Conservation (phyloP, 2,329 filamentous ascomycete species). For the Pseudogymnoascus sp. region DNA sequence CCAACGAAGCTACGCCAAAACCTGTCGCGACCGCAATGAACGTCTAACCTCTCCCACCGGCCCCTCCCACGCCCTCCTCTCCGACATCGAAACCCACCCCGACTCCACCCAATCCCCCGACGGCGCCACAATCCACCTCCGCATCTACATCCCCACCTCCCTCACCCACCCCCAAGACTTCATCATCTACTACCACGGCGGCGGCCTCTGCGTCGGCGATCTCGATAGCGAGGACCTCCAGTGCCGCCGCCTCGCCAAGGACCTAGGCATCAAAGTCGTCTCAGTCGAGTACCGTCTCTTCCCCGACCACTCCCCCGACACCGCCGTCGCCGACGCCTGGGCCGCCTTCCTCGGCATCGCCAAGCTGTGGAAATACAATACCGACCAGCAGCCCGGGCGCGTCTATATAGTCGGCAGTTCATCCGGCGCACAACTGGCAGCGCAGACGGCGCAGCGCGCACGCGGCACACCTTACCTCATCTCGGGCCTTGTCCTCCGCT, state of each 20-base stretch:
- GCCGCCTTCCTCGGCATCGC: conserved; percentile 21
- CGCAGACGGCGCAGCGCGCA: conserved; percentile 34
- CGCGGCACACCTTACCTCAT: conserved; percentile 21
- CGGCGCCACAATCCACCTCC: conserved; percentile 15
- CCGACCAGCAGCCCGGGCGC: conserved; percentile 24
- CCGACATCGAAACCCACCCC: conserved; percentile 26
- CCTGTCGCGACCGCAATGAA: conserved; percentile 34
- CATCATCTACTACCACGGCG: conserved; percentile 43
- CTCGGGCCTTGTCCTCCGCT: conserved; percentile 39
- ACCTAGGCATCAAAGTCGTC: conserved; percentile 31
- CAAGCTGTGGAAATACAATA: not conserved
- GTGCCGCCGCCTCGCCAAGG: conserved; percentile 36
- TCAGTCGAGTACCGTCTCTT: conserved; percentile 42
- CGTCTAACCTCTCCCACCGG: conserved; percentile 28
- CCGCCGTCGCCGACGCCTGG: conserved; percentile 5
- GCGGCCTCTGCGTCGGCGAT: conserved; percentile 41
- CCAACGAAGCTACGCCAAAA: conserved; percentile 35
- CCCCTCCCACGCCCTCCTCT: conserved; percentile 32
- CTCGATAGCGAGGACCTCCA: conserved; percentile 44
- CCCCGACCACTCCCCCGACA: conserved; percentile 32
- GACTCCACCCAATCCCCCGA: conserved; percentile 7
- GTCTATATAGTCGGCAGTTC: conserved; percentile 39
- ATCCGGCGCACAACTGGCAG: conserved; percentile 42
- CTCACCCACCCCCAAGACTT: conserved; percentile 18
- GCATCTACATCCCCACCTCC: conserved; percentile 15